These are phyloP conservation scores for Saccharomycopsis sp. DNA, from an alignment of 805 yeast genomes.

Conservation along the genomic window DNA sequence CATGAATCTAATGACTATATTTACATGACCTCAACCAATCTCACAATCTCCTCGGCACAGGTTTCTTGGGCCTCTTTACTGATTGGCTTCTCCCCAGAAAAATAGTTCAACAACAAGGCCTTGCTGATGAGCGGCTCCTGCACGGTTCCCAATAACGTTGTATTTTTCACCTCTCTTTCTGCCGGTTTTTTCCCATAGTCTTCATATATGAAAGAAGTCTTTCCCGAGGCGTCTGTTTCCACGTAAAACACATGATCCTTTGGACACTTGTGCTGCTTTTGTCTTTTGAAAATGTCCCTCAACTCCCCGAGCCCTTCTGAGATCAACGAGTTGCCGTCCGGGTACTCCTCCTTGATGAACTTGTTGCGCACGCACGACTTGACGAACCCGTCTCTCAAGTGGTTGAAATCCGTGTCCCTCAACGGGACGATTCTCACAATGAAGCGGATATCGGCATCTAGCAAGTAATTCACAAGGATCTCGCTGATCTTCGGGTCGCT, in stretches of 20 bases:
- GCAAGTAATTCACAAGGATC: slow-evolving; percentile 44
- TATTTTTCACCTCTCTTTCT: slow-evolving; percentile 19
- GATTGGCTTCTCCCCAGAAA: slow-evolving; percentile 53
- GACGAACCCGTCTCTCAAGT: slow-evolving; percentile 80
- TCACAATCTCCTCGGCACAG: slow-evolving; percentile 30
- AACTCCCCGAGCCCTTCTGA: slow-evolving; percentile 16
- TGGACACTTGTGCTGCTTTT: slow-evolving; percentile 31
- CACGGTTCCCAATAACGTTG: slow-evolving; percentile 40
- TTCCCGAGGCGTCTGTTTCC: slow-evolving; percentile 29
- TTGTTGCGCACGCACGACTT: slow-evolving; percentile 38
- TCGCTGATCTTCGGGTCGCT: slow-evolving; percentile 44
- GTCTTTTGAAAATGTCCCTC: slow-evolving; percentile 16
- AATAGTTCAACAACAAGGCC: slow-evolving; percentile 52
- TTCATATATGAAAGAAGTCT: slow-evolving; percentile 24
- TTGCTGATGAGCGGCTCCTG: slow-evolving; percentile 43
- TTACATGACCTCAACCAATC: background rate
- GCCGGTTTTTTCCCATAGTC: slow-evolving; percentile 16
- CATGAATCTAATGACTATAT: background rate
- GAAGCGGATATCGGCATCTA: slow-evolving; percentile 52
- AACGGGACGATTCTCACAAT: slow-evolving; percentile 75
- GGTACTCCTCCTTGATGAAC: slow-evolving; percentile 10
- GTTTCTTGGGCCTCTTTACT: slow-evolving; percentile 40
- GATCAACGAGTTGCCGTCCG: slow-evolving; percentile 1
- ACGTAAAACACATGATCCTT: slow-evolving; percentile 41
- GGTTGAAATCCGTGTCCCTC: slow-evolving; percentile 85